These are phyloP conservation scores for Penicillium sp. DNA, from an alignment of 2,329 filamentous ascomycete genomes.

Conservation along the genomic window DNA sequence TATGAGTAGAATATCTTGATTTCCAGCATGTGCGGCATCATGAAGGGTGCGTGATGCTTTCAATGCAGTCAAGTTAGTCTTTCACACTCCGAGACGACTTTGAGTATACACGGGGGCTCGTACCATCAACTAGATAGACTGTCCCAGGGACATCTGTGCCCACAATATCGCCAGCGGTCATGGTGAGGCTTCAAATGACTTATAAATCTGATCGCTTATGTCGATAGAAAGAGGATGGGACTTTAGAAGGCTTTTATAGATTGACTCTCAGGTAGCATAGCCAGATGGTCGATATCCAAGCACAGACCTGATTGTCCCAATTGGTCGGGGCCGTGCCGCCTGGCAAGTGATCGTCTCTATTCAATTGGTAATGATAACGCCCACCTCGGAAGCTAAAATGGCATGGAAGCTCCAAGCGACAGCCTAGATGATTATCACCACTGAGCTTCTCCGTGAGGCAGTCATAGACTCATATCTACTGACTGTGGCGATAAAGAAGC, in stretches of 20 bases:
- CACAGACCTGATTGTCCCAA: background rate
- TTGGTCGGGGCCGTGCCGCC: conserved; percentile 8
- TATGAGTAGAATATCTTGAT: conserved; percentile 35
- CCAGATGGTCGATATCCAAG: background rate
- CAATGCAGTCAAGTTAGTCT: background rate
- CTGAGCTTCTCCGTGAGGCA: no score
- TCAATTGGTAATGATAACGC: conserved; percentile 4
- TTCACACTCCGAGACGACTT: background rate
- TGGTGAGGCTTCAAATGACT: conserved; percentile 1
- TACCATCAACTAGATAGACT: conserved; percentile 36
- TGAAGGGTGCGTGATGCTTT: conserved; percentile 19
- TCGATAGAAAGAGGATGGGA: background rate
- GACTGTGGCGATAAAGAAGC: background rate
- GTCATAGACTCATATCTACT: background rate
- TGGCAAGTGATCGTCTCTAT: conserved; percentile 2
- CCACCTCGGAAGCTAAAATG: conserved; percentile 6
- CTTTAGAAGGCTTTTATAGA: background rate
- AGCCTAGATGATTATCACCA: background rate
- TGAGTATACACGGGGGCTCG: background rate
- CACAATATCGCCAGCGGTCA: conserved; percentile 21
- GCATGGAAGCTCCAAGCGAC: conserved; percentile 24
- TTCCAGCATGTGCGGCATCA: conserved; percentile 26
- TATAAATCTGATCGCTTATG: background rate
- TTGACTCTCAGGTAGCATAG: background rate
- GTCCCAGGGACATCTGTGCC: conserved; percentile 37